Evolutionary conservation across 2,329 filamentous ascomycete species (phyloP).

Genomic region (Aspergillus pseudotamarii): DNA sequence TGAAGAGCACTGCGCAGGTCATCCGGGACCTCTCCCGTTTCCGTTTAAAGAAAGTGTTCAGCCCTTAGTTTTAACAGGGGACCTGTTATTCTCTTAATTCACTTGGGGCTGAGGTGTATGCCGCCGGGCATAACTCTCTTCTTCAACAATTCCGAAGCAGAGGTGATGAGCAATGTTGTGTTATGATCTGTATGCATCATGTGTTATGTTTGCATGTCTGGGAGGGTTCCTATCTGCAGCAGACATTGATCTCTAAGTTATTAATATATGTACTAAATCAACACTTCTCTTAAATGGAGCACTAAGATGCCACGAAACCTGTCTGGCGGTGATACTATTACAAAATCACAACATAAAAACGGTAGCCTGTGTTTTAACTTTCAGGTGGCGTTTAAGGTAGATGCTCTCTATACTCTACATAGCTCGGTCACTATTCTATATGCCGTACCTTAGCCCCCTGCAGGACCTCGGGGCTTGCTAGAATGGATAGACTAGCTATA

Average conservation of each 20-base stretch:
- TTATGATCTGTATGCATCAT: constrained; percentile 1
- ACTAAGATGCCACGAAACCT: too few species aligned
- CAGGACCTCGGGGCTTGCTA: too few species aligned
- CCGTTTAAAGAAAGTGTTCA: constrained; percentile 53
- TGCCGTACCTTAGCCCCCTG: too few species aligned
- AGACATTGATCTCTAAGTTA: neutral
- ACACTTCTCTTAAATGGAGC: too few species aligned
- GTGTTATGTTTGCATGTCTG: neutral
- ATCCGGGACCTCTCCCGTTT: constrained; percentile 49
- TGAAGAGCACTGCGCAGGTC: constrained; percentile 47
- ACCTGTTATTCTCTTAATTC: neutral
- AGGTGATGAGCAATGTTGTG: neutral
- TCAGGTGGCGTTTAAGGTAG: too few species aligned
- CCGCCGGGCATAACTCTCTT: neutral
- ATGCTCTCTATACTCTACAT: too few species aligned
- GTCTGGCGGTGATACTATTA: too few species aligned
- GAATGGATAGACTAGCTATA: too few species aligned
- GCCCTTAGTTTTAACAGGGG: constrained; percentile 22
- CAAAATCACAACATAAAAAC: too few species aligned
- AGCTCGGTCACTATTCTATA: too few species aligned
- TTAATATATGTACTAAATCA: neutral
- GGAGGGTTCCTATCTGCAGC: neutral
- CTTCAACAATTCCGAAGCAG: neutral
- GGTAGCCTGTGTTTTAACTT: too few species aligned
- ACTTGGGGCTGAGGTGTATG: neutral